Evolutionary conservation across 1,284 basidiomycete species (phyloP).

Genomic region (Tausonia pullulans): DNA sequence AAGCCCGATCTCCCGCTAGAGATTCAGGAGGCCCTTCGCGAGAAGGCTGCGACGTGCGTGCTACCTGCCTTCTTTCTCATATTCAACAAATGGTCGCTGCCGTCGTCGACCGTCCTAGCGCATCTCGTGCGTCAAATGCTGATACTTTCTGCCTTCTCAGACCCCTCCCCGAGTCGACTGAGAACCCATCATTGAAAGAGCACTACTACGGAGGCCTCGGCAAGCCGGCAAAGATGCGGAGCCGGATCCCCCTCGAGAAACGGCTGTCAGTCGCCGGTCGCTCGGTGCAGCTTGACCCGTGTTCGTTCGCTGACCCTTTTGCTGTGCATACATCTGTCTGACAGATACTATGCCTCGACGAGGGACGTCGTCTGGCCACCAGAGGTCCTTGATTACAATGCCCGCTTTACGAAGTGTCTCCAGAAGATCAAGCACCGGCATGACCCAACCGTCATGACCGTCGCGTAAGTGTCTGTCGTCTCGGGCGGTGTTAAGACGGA

Average conservation of each 20-base stretch:
- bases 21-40: slow-evolving; percentile 56
- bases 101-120: neutral
- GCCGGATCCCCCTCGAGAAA: slow-evolving; percentile 35
- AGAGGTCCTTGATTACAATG: slow-evolving; percentile 88
- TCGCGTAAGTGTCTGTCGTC: slow-evolving; percentile 42
- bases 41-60: slow-evolving; percentile 36
- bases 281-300: neutral
- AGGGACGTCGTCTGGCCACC: slow-evolving; percentile 69
- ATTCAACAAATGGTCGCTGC: neutral
- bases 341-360: slow-evolving; percentile 71
- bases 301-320: neutral
- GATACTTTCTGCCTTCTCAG: neutral
- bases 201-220: neutral
- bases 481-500: neutral
- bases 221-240: slow-evolving; percentile 8
- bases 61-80: neutral
- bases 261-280: slow-evolving; percentile 22
- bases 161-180: slow-evolving; percentile 29
- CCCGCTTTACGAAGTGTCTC: slow-evolving; percentile 73
- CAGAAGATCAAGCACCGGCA: slow-evolving; percentile 89
- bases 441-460: slow-evolving; percentile 94
- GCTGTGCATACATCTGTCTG: neutral
- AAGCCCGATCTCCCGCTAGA: slow-evolving; percentile 55
- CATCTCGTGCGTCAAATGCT: neutral
- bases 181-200: slow-evolving; percentile 31